Base-by-base conservation (phyloP, 169 alveolate genomes). In the Amoebophrya sp. region DNA sequence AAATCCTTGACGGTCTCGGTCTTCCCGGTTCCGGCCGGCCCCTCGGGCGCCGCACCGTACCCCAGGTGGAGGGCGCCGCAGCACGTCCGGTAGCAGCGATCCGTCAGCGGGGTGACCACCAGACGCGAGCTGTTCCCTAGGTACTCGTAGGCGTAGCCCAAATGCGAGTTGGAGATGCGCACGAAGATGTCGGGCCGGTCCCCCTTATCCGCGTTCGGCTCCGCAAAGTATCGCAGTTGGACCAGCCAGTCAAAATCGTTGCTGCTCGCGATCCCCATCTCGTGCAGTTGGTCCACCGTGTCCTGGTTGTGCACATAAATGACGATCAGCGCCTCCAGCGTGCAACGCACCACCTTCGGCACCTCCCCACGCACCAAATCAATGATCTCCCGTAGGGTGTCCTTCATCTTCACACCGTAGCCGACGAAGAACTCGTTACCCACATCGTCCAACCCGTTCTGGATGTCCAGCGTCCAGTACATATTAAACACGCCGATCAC, bases 1-100 rank as follows among this genome's bases (percentile, higher is more conserved):
- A 98, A 95, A 95, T 97, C 99, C 95, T 98, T 98, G 91, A 98
- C 97, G 38, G 99, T 97, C 95, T 98, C 99, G 40, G 99, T 98
- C 95, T 98, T 98, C 40, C 99, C 99, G 39, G 99, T 96, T 47
- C 99, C 99, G 10, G 99, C 99, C 0, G 99, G 99, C 32, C 99
- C 99, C 89, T 98, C 99, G 14, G 99, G 99, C 3, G 98, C 98
- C 91, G 98, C 97, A 90, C 99, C 99, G 97, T 96, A 96, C 93
- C 95, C 96, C 92, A 97, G 94, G 91, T 97, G 98, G 53, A 97
- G 94, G 32, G 99, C 99, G 91, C 97, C 97, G 25, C 98, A 96
- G 77, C 98, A 98, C 88, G 99, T 97, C 93, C 97, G 98, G 94
- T 97, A 97, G 92, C 97, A 97, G 90, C 99, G 95, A 95, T 97